Evolutionary conservation across 2,329 filamentous ascomycete species (phyloP), one percentile per base, ranked within the genome.

Genomic region (Xylariomycetidae sp.): DNA sequence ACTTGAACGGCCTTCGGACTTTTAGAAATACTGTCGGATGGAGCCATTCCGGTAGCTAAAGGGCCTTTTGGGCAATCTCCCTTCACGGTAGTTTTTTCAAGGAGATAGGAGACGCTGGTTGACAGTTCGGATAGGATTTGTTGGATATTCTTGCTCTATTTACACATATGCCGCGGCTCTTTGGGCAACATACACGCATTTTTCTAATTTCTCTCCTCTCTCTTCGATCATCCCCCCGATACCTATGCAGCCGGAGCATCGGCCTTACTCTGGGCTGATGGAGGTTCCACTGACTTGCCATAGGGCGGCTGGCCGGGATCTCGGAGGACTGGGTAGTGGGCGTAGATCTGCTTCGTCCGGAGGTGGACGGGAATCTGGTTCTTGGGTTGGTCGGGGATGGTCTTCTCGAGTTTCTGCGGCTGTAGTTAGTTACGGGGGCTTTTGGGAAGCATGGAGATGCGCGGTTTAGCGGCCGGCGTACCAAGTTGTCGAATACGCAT

Each of bases 401-500:
- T 74, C 69, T 92, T 92, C 62, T 88, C 82, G 44, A 92, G 70
- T 66, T 85, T 84, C 85, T 90, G 50, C 30, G 6, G 6, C 10
- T 23, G n/a, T 23, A 8, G 11, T 15, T 3, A 13, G 18, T 20
- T 4, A 16, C n/a, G n/a, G n/a, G n/a, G n/a, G n/a, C n/a, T n/a
- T n/a, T n/a, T n/a, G n/a, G n/a, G 27, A 19, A 20, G 17, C 8
- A 8, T 38, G 28, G 27, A 42, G 30, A 13, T 18, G 18, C 19
- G 26, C 10, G 29, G 26, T 19, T 1, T 4, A 20, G 19, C 6
- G 20, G 17, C n/a, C 22, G 8, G 8, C 32, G 72, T 72, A 98
- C 92, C 70, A 98, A 66, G 62, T 96, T 97, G 49, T 96, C 83
- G 59, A 85, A 97, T 30, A 96, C 89, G 65, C 92, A 98, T 68